Conservation (phyloP, 2,329 filamentous ascomycete genomes). For the Ustilaginoidea virens region DNA sequence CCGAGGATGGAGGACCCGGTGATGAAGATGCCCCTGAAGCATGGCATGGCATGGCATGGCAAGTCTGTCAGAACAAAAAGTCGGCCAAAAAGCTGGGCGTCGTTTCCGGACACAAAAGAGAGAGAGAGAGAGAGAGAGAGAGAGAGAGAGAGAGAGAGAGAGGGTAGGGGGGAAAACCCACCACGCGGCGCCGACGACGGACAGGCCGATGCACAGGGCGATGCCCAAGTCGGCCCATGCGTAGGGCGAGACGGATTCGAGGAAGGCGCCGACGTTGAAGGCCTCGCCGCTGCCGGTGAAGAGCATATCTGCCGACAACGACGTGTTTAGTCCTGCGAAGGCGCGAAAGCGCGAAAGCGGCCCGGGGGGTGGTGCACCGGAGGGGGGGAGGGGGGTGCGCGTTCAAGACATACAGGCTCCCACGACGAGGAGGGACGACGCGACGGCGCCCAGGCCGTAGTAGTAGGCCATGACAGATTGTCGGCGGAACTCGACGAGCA, state of each 20-base stretch:
- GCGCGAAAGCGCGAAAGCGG: too few species aligned
- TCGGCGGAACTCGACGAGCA: conserved; percentile 6
- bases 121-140: too few species aligned
- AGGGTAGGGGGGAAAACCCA: too few species aligned
- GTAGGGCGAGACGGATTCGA: conserved; percentile 87
- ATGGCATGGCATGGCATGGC: too few species aligned
- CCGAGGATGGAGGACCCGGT: conserved; percentile 96
- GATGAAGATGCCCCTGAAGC: conserved; percentile 90
- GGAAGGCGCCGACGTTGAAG: conserved; percentile 93
- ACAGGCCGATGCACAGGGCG: conserved; percentile 85
- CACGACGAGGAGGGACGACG: conserved; percentile 54
- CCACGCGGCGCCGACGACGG: conserved; percentile 95
- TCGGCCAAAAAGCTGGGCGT: too few species aligned
- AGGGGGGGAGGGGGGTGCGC: neutral
- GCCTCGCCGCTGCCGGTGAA: conserved; percentile 92
- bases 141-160: too few species aligned
- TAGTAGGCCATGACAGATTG: conserved; percentile 56
- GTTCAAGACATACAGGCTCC: conserved; percentile 52
- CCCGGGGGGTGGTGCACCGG: too few species aligned
- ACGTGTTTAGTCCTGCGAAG: neutral
- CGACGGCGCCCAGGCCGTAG: conserved; percentile 55
- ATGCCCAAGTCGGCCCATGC: conserved; percentile 88
- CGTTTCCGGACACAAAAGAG: too few species aligned
- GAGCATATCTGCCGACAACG: conserved; percentile 65
- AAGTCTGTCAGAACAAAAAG: too few species aligned